phyloP scores from a whole-genome alignment of 495 filamentous ascomycete genomes.

The Neurospora discreta region DNA sequence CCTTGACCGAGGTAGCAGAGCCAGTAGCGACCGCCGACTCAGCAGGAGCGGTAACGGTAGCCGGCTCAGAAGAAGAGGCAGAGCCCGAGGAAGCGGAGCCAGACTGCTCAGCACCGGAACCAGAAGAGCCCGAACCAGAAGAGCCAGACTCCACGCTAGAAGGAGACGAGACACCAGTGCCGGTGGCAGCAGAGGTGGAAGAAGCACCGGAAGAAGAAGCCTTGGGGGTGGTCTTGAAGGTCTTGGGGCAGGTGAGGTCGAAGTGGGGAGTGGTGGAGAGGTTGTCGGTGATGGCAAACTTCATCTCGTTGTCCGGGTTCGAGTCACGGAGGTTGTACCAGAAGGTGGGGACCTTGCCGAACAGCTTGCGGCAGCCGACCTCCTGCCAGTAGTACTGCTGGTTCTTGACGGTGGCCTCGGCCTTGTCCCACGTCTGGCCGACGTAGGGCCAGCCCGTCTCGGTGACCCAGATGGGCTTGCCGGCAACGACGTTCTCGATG shows the following conservation, averaged over 20 bases:
- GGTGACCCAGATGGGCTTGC: slow-evolving; percentile 41
- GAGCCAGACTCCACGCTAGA: background rate
- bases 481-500: slow-evolving; percentile 17
- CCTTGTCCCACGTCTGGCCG: slow-evolving; percentile 39
- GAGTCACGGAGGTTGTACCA: slow-evolving; percentile 43
- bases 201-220: slow-evolving; percentile 1
- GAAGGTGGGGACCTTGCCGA: slow-evolving; percentile 56
- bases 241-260: slow-evolving; percentile 45
- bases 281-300: slow-evolving; percentile 36
- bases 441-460: slow-evolving; percentile 41
- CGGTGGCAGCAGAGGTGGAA: slow-evolving; percentile 8
- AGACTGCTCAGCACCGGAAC: slow-evolving; percentile 7
- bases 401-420: slow-evolving; percentile 47
- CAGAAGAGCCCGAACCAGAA: slow-evolving; percentile 8
- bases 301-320: slow-evolving; percentile 33
- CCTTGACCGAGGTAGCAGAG: slow-evolving; percentile 7
- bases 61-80: slow-evolving; percentile 6
- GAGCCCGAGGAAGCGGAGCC: background rate
- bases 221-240: slow-evolving; percentile 21
- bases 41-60: background rate
- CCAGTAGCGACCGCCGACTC: background rate
- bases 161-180: slow-evolving; percentile 10
- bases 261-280: slow-evolving; percentile 46
- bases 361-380: slow-evolving; percentile 53
- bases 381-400: slow-evolving; percentile 64